Percentiles rank a stretch among this genome's conserved stretches.
phyloP scores from a whole-genome alignment of 345 rosid species.

The Corchorus capsularis region DNA sequence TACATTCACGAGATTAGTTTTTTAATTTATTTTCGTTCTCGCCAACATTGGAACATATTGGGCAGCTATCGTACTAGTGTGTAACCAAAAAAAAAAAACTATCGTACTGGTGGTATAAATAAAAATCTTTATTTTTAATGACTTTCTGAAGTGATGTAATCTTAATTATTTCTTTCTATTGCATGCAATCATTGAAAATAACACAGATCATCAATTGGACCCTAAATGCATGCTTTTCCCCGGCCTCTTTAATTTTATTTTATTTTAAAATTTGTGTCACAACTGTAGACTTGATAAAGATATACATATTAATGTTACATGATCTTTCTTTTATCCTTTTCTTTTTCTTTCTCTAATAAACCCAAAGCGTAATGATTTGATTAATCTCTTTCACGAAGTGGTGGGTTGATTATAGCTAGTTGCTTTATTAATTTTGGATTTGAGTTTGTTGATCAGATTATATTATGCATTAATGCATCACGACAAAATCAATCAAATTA shows the following conservation, averaged over 20 bases:
- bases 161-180: not conserved
- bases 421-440: conserved; percentile 5
- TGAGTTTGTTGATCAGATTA: not conserved
- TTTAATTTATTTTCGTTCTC: too few species aligned
- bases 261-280: too few species aligned
- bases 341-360: not conserved
- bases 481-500: not conserved
- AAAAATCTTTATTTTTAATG: not conserved
- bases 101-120: not conserved
- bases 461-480: conserved; percentile 5
- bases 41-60: not conserved
- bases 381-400: not conserved
- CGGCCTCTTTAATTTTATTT: not conserved
- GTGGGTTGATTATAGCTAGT: not conserved
- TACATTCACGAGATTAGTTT: too few species aligned
- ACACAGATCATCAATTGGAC: not conserved
- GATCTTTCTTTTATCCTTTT: not conserved
- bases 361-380: conserved; percentile 8
- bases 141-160: not conserved
- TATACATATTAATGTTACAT: not conserved
- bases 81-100: not conserved
- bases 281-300: too few species aligned
- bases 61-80: not conserved
- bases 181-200: conserved; percentile 11
- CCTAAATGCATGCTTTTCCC: not conserved